Base-by-base conservation (phyloP, 305 asterid species). In the Coffea humblotiana region DNA sequence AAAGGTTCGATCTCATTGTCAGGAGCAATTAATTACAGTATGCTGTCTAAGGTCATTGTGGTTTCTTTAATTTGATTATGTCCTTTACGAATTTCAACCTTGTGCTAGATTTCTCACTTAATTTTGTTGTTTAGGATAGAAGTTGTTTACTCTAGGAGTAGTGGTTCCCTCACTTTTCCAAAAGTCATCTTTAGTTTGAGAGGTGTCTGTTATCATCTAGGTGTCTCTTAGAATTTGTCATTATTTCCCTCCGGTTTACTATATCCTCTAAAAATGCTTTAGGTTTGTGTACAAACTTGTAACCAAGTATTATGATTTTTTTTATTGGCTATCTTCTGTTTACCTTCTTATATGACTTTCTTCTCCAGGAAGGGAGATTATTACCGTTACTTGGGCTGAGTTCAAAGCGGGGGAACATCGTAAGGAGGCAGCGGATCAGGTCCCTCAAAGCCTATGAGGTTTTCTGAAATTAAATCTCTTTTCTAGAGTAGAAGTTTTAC, bases 361-460 rank as follows among this genome's bases (percentile, higher is more conserved):
- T 13, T 48, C 58, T 70, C 32, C 79, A 91, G 97, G 97, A 93
- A 90, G 87, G 97, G 97, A 82, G 97, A 91, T 67, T 93, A 93
- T 71, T 91, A 84, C 80, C 92, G 97, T 72, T 93, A 93, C 69
- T 84, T 93, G 71, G 71, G 94, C 91, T 64, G 97, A 93, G 86
- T 93, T 90, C 79, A 91, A 91, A 86, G 43, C 84, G 45, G 93
- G 90, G 71, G 92, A 91, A 81, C 93, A 89, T 76, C 90, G 94
- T 58, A 91, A 93, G 83, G 94, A 89, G 84, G 90, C 91, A 61
- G 92, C 94, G 54, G 91, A 91, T 58, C 92, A 88, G 84, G 84
- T 92, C 97, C 21, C 94, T 91, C 78, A 90, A 91, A 87, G 95
- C 97, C 47, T 91, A 93, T 65, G 95, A 91, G 90, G 97, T 90